These are phyloP conservation scores for Penicillium diatomitis DNA, from an alignment of 495 filamentous ascomycete genomes.

Conservation along the genomic window DNA sequence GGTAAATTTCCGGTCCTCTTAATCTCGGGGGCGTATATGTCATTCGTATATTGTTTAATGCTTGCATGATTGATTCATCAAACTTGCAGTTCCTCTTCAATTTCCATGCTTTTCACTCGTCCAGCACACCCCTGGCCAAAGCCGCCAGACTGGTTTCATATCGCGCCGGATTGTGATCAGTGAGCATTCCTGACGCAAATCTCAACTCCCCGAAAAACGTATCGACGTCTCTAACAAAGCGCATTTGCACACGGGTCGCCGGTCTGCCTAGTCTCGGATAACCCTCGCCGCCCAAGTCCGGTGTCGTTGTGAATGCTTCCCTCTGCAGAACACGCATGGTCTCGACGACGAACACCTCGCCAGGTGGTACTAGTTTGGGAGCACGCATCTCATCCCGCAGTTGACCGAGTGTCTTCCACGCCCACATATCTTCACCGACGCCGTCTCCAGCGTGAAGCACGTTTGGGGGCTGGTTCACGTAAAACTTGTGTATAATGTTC, in stretches of 20 bases:
- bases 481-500: conserved; percentile 38
- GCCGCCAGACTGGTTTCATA: conserved; percentile 57
- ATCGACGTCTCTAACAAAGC: conserved; percentile 58
- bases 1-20: too few relatives aligned
- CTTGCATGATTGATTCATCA: conserved; percentile 4
- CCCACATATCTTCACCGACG: conserved; percentile 59
- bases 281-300: conserved; percentile 19
- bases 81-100: not conserved
- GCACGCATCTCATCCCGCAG: conserved; percentile 60
- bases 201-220: conserved; percentile 57
- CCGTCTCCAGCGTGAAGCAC: conserved; percentile 36
- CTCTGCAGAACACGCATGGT: conserved; percentile 50
- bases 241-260: conserved; percentile 55
- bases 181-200: conserved; percentile 65
- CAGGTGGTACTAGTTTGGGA: conserved; percentile 63
- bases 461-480: conserved; percentile 36
- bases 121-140: conserved; percentile 44
- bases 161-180: conserved; percentile 65
- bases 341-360: conserved; percentile 67
- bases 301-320: conserved; percentile 40
- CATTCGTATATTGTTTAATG: too few relatives aligned
- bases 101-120: conserved; percentile 20
- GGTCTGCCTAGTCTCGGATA: conserved; percentile 46
- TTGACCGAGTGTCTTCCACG: conserved; percentile 56
- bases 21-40: too few relatives aligned